These are phyloP conservation scores for Cochlearia excelsa DNA, from an alignment of 345 rosid genomes.

Conservation along the genomic window DNA sequence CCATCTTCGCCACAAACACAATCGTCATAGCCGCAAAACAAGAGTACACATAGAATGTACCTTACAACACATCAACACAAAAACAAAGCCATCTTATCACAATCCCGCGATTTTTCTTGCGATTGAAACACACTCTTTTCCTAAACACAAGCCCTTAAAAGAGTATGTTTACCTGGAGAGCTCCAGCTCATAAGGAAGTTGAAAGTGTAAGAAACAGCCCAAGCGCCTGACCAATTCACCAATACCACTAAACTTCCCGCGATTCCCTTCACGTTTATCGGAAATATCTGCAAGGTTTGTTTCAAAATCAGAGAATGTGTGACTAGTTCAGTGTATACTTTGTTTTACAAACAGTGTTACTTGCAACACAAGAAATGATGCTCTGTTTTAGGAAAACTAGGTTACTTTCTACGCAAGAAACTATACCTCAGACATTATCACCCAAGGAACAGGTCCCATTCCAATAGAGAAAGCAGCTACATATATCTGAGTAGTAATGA, in stretches of 20 bases:
- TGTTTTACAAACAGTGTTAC: neutral
- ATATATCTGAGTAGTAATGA: conserved; percentile 45
- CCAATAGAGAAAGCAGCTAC: conserved; percentile 74
- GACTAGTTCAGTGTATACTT: conserved; percentile 1
- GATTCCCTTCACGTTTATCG: conserved; percentile 76
- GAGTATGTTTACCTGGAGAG: conserved; percentile 50
- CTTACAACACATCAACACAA: conserved; percentile 38
- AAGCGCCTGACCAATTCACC: conserved; percentile 92
- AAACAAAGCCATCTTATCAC: neutral
- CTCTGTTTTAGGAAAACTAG: neutral
- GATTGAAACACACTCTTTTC: neutral
- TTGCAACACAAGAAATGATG: neutral
- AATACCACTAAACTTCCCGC: conserved; percentile 91
- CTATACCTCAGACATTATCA: conserved; percentile 91
- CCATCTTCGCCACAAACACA: conserved; percentile 68
- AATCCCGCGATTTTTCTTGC: neutral
- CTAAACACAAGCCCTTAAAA: neutral
- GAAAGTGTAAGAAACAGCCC: conserved; percentile 85
- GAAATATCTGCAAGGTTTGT: conserved; percentile 63
- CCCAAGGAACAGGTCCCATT: conserved; percentile 96
- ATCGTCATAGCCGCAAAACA: conserved; percentile 56
- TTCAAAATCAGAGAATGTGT: neutral
- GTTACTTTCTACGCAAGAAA: conserved; percentile 11
- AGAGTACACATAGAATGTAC: conserved; percentile 72
- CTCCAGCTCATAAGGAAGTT: conserved; percentile 85